Evolutionary conservation across 352 stramenopile species (phyloP).

Genomic region (Hyaloperonospora arabidopsidis): DNA sequence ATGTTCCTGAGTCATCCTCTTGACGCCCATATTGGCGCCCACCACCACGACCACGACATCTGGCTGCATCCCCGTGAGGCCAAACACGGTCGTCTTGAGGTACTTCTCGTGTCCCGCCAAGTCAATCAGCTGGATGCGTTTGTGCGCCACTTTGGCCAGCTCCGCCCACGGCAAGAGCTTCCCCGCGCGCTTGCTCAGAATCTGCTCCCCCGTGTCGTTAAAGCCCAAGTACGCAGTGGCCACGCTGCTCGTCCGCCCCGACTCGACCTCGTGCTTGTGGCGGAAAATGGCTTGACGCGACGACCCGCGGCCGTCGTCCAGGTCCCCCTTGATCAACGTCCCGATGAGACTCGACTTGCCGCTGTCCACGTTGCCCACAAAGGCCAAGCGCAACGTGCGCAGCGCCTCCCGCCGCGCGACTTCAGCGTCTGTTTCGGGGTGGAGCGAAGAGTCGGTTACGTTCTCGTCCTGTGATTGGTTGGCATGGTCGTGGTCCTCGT

Average conservation of each 20-base stretch:
- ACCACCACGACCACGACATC: conserved; percentile 93
- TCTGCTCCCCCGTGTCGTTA: conserved; percentile 62
- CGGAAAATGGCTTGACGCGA: conserved; percentile 80
- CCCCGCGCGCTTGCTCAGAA: conserved; percentile 61
- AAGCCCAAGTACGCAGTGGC: conserved; percentile 81
- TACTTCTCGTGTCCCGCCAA: conserved; percentile 96
- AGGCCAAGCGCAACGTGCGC: conserved; percentile 78
- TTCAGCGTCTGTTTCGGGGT: conserved; percentile 11
- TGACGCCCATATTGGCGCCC: conserved; percentile 91
- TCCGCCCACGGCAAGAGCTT: conserved; percentile 78
- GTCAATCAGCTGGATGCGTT: conserved; percentile 84
- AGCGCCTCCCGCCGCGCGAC: conserved; percentile 35
- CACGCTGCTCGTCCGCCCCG: conserved; percentile 77
- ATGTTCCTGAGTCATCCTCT: conserved; percentile 92
- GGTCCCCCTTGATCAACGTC: conserved; percentile 89
- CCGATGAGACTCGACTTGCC: conserved; percentile 91
- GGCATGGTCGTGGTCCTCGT: too few relatives aligned
- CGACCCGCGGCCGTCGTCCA: conserved; percentile 93
- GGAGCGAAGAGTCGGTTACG: neutral
- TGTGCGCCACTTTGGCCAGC: conserved; percentile 67
- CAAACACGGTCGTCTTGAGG: conserved; percentile 99
- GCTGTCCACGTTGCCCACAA: conserved; percentile 89
- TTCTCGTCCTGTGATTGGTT: conserved; percentile 3
- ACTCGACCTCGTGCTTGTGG: conserved; percentile 81
- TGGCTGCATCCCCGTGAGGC: conserved; percentile 94